phyloP scores from a whole-genome alignment of 805 yeast genomes.

The Zygosaccharomyces kombuchaensis region DNA sequence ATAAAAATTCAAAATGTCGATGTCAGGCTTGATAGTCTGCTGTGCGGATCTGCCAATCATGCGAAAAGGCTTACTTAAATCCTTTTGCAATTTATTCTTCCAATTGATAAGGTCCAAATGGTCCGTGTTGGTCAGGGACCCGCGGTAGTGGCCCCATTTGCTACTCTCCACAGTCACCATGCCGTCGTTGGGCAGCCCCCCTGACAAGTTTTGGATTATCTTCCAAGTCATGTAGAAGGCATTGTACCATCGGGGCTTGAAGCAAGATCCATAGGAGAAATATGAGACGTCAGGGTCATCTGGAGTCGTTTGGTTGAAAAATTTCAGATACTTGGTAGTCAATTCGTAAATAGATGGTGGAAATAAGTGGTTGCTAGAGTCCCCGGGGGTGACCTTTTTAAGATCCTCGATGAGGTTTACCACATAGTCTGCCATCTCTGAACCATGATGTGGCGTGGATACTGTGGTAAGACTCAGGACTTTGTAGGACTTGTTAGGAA shows the following conservation, averaged over 20 bases:
- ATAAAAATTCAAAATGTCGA: conserved; percentile 67
- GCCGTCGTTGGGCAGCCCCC: conserved; percentile 71
- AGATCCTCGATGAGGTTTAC: conserved; percentile 33
- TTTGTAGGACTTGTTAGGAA: conserved; percentile 45
- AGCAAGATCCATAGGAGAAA: conserved; percentile 79
- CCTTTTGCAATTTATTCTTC: conserved; percentile 51
- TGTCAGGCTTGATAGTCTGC: conserved; percentile 38
- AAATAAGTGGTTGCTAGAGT: conserved; percentile 14
- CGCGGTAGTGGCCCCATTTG: conserved; percentile 79
- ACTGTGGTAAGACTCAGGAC: conserved; percentile 78
- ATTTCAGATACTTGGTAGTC: conserved; percentile 49
- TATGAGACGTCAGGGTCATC: conserved; percentile 64
- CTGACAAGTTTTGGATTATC: conserved; percentile 43
- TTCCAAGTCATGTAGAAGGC: conserved; percentile 63
- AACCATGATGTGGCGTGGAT: conserved; percentile 85
- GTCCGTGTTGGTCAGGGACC: conserved; percentile 73
- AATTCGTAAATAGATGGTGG: conserved; percentile 57
- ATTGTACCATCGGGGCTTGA: conserved; percentile 57
- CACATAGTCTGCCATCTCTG: conserved; percentile 73
- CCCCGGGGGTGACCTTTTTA: conserved; percentile 25
- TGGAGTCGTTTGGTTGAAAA: conserved; percentile 49
- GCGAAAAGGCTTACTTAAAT: conserved; percentile 14
- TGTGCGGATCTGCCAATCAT: conserved; percentile 29
- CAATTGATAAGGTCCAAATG: conserved; percentile 85
- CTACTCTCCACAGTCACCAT: conserved; percentile 74